phyloP scores from a whole-genome alignment of 2,329 filamentous ascomycete genomes.

The Fusarium sp. region DNA sequence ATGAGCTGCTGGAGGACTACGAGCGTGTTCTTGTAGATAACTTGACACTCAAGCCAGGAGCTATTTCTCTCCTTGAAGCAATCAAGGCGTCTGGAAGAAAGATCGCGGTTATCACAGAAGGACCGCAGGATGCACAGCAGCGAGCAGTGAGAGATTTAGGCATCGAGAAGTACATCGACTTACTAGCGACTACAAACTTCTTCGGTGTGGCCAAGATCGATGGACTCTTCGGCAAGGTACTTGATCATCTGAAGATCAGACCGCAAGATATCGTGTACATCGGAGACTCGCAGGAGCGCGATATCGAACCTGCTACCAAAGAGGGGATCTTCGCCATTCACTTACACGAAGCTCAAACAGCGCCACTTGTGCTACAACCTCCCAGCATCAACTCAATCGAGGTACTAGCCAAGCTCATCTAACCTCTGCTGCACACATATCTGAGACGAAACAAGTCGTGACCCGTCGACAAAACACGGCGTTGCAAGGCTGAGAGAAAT shows the following conservation, averaged over 20 bases:
- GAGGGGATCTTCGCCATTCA: conserved; percentile 45
- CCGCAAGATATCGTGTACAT: conserved; percentile 43
- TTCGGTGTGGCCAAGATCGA: conserved; percentile 44
- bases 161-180: conserved; percentile 41
- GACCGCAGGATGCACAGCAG: conserved; percentile 58
- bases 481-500: conserved; percentile 10
- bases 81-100: conserved; percentile 50
- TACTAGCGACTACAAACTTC: conserved; percentile 46
- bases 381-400: conserved; percentile 26
- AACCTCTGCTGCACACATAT: not conserved
- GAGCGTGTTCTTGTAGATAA: conserved; percentile 43
- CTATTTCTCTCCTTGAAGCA: conserved; percentile 46
- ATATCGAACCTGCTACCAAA: conserved; percentile 42
- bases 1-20: conserved; percentile 43
- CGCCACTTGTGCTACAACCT: conserved; percentile 4
- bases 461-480: not conserved
- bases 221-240: conserved; percentile 42
- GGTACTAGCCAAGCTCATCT: conserved; percentile 10
- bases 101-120: conserved; percentile 58
- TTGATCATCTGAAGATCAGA: conserved; percentile 40
- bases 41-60: conserved; percentile 51
- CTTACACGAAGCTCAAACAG: conserved; percentile 24
- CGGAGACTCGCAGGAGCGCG: conserved; percentile 45
- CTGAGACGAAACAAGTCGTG: conserved; percentile 1
- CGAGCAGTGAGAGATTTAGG: conserved; percentile 48